Percentiles rank a stretch among this genome's conserved stretches.
phyloP scores from a whole-genome alignment of 2,329 filamentous ascomycete species.

The Stylonectria norvegica region DNA sequence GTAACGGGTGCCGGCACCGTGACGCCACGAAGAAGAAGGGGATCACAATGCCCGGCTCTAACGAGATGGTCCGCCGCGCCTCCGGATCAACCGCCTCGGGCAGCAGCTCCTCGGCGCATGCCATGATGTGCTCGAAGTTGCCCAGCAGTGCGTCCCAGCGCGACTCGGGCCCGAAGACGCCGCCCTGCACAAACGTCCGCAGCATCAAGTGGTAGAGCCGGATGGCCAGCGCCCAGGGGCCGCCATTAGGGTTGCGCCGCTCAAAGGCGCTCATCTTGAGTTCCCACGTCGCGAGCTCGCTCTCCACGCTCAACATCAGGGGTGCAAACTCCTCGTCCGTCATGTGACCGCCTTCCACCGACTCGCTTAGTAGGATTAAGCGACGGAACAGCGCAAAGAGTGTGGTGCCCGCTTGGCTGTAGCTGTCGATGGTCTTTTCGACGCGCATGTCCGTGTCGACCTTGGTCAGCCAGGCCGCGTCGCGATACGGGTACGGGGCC shows the following conservation, averaged over 20 bases:
- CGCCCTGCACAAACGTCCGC: constrained; percentile 15
- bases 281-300: constrained; percentile 21
- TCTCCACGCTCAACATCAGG: constrained; percentile 4
- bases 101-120: constrained; percentile 15
- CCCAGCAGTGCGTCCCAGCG: constrained; percentile 29
- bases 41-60: constrained; percentile 33
- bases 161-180: constrained; percentile 23
- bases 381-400: constrained; percentile 20
- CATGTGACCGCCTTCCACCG: neutral
- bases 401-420: constrained; percentile 21
- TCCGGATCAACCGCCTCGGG: constrained; percentile 13
- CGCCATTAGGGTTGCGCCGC: constrained; percentile 4
- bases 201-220: constrained; percentile 30
- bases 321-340: neutral
- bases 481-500: constrained; percentile 29
- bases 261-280: constrained; percentile 24
- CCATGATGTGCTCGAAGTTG: constrained; percentile 28
- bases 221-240: constrained; percentile 19
- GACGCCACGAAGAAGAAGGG: constrained; percentile 26
- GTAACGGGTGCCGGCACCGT: constrained; percentile 30
- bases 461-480: constrained; percentile 9
- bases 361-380: constrained; percentile 20
- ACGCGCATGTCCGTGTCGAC: constrained; percentile 14
- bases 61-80: constrained; percentile 22
- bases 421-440: constrained; percentile 12